A percentile compares a stretch with the other conserved stretches of the same genome.
Conservation (phyloP, 2,329 filamentous ascomycete species). For the Verticillium nubilum region DNA sequence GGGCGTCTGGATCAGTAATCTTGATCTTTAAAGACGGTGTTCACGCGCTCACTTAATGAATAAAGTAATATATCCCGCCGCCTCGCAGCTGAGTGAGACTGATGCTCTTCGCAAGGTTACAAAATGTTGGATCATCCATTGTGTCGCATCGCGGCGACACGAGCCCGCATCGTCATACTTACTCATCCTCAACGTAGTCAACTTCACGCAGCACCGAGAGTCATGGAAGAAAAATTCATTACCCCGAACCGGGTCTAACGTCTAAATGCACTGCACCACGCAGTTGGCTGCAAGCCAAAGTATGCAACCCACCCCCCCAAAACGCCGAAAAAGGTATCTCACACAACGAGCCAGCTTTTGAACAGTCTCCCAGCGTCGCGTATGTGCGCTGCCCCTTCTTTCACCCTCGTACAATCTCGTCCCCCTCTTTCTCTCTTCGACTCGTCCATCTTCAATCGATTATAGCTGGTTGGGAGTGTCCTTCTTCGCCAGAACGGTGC, state of each 20-base stretch:
- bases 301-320: not conserved
- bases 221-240: not conserved
- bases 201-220: not conserved
- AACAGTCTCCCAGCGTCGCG: not conserved
- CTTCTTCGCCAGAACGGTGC: conserved; percentile 2
- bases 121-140: no score
- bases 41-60: no score
- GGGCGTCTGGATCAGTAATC: not conserved
- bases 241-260: not conserved
- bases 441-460: not conserved
- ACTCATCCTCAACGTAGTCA: no score
- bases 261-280: not conserved
- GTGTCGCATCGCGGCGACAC: no score
- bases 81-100: no score
- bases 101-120: no score
- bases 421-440: not conserved
- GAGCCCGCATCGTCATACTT: no score
- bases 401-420: not conserved
- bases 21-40: no score
- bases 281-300: not conserved
- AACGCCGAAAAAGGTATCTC: not conserved
- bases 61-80: no score
- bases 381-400: not conserved
- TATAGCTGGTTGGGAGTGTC: not conserved
- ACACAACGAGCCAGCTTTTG: not conserved